Percentiles rank a stretch among this genome's conserved stretches.
Evolutionary conservation across 371 early-diverging fungal species (phyloP).

Genomic region (Mycotypha africana): DNA sequence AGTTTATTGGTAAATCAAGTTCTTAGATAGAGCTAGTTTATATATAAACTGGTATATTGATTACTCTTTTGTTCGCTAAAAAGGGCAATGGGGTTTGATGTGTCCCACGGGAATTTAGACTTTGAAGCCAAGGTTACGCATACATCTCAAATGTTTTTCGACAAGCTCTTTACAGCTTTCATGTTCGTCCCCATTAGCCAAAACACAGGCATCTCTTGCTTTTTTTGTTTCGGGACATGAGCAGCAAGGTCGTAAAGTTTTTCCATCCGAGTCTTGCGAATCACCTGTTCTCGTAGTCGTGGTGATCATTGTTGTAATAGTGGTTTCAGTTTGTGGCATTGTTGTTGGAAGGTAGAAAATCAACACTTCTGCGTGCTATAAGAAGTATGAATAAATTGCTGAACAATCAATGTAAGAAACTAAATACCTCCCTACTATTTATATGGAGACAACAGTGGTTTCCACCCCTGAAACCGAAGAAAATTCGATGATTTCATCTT

Average conservation of each 20-base stretch:
- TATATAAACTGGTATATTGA: no score
- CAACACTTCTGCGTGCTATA: no score
- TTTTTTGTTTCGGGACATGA: slow-evolving; percentile 93
- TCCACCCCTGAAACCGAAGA: no score
- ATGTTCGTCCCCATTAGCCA: slow-evolving; percentile 80
- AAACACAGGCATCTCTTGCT: slow-evolving; percentile 81
- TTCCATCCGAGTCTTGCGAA: slow-evolving; percentile 28
- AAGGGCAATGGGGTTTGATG: slow-evolving; percentile 10
- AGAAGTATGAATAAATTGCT: no score
- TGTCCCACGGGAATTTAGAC: slow-evolving; percentile 50
- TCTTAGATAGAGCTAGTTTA: not conserved
- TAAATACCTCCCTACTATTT: no score
- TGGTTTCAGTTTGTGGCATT: not conserved
- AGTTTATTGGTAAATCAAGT: no score
- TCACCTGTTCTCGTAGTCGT: no score
- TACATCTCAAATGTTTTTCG: slow-evolving; percentile 79
- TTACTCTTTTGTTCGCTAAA: slow-evolving; percentile 31
- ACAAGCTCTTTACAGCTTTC: slow-evolving; percentile 81
- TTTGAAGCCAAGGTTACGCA: slow-evolving; percentile 88
- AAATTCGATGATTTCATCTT: no score
- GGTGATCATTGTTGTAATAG: not conserved
- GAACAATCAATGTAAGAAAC: no score
- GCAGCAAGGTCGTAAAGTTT: slow-evolving; percentile 87
- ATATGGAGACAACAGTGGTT: no score
- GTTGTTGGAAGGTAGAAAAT: no score